Percentiles rank a stretch among this genome's conserved stretches.
These are phyloP conservation scores for Blastobotrys persicus DNA, from an alignment of 1,139 yeast genomes.

Conservation along the genomic window DNA sequence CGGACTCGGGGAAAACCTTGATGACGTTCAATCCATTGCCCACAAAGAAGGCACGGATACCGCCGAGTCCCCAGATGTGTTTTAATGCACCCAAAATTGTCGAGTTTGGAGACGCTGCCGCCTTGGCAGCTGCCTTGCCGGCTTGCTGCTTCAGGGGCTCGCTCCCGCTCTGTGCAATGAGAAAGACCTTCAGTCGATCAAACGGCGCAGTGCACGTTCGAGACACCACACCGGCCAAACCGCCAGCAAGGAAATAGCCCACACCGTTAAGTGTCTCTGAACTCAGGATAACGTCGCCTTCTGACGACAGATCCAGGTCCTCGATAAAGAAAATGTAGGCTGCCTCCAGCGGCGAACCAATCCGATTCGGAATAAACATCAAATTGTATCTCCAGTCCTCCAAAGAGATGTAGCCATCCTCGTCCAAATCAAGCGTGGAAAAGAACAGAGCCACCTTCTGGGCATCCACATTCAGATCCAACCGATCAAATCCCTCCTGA, in stretches of 20 bases:
- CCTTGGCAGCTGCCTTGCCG: slow-evolving; percentile 25
- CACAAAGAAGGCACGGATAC: slow-evolving; percentile 80
- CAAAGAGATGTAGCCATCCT: slow-evolving; percentile 71
- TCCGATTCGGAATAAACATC: slow-evolving; percentile 70
- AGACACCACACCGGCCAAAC: slow-evolving; percentile 93
- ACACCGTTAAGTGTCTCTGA: slow-evolving; percentile 78
- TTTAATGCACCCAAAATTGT: slow-evolving; percentile 59
- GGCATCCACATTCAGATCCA: slow-evolving; percentile 55
- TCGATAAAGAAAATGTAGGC: slow-evolving; percentile 81
- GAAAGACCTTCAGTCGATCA: slow-evolving; percentile 87
- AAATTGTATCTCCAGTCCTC: slow-evolving; percentile 85
- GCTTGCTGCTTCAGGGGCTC: slow-evolving; percentile 21
- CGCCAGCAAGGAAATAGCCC: slow-evolving; percentile 92
- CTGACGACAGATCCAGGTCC: slow-evolving; percentile 77
- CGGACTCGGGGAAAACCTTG: slow-evolving; percentile 95
- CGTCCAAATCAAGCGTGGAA: slow-evolving; percentile 55
- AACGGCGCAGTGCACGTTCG: slow-evolving; percentile 97
- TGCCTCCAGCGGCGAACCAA: slow-evolving; percentile 68
- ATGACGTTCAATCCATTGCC: slow-evolving; percentile 93
- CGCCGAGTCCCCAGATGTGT: slow-evolving; percentile 85
- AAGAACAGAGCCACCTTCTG: slow-evolving; percentile 59
- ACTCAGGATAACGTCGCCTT: slow-evolving; percentile 85
- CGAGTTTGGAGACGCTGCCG: slow-evolving; percentile 18
- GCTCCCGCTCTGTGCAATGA: slow-evolving; percentile 83
- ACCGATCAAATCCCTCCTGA: slow-evolving; percentile 54